Evolutionary conservation across 331 rosid genomes (phyloP).

Genomic region (Pyracantha coccinea): DNA sequence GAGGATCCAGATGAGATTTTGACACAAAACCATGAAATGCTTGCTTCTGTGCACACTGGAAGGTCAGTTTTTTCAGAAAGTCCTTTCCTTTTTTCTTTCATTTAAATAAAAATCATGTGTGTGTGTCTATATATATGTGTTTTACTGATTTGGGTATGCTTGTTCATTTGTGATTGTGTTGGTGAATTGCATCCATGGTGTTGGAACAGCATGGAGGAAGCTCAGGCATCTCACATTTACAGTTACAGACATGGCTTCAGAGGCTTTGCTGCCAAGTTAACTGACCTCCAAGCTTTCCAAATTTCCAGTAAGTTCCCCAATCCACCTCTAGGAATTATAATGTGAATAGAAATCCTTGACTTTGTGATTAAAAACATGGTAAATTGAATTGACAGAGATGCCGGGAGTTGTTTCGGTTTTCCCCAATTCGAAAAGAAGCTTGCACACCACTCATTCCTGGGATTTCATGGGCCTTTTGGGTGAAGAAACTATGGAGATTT

Average conservation of each 20-base stretch:
- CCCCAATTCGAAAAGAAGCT: conserved; percentile 58
- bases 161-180: not conserved
- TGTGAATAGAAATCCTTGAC: not conserved
- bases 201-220: conserved; percentile 50
- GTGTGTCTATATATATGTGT: not conserved
- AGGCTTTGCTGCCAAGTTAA: conserved; percentile 75
- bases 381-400: conserved; percentile 53
- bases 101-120: too few species aligned
- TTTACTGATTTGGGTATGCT: not conserved
- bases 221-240: conserved; percentile 55
- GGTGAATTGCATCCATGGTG: not conserved
- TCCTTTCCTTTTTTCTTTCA: not conserved
- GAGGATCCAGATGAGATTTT: conserved; percentile 49
- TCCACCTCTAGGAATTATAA: not conserved
- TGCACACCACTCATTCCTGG: conserved; percentile 89
- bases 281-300: conserved; percentile 49
- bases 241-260: conserved; percentile 67
- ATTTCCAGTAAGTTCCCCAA: conserved; percentile 44
- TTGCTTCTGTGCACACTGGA: conserved; percentile 56
- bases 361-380: not conserved
- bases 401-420: conserved; percentile 75
- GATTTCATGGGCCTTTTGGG: conserved; percentile 67
- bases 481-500: conserved; percentile 43
- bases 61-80: conserved; percentile 28
- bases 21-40: conserved; percentile 57